Conservation (phyloP, 2,329 filamentous ascomycete species). For the Ophiosphaerella herpotricha region DNA sequence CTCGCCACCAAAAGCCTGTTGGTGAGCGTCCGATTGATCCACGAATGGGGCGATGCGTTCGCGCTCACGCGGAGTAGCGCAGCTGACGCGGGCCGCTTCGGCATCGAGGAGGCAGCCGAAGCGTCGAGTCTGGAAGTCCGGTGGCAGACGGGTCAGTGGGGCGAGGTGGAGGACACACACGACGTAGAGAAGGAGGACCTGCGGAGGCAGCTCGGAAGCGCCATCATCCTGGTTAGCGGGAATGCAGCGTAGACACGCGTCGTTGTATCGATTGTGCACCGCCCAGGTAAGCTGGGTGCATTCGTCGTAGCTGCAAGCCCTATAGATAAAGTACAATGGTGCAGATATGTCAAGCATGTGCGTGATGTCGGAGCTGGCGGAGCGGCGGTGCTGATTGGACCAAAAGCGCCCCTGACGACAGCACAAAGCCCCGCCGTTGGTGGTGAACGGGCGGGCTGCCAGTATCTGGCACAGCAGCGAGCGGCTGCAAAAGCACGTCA, state of each 20-base stretch:
- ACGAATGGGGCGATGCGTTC: conserved; percentile 84
- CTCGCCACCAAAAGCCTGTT: conserved; percentile 87
- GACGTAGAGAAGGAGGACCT: conserved; percentile 94
- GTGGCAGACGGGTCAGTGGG: conserved; percentile 91
- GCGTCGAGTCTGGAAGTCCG: conserved; percentile 82
- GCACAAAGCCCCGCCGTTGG: conserved; percentile 13
- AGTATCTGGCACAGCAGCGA: too few relatives aligned
- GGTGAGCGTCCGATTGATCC: conserved; percentile 73
- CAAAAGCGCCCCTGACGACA: conserved; percentile 16
- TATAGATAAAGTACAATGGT: not conserved
- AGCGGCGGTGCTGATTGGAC: conserved; percentile 9
- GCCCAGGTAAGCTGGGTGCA: not conserved
- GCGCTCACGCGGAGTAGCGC: conserved; percentile 53
- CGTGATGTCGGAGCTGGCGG: not conserved
- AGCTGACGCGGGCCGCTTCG: conserved; percentile 60
- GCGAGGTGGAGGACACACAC: conserved; percentile 96
- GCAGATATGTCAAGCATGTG: not conserved
- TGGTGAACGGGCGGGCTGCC: not conserved
- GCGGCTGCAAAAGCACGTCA: conserved; percentile 4
- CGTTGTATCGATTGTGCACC: not conserved
- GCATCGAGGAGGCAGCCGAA: conserved; percentile 79
- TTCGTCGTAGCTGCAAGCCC: not conserved
- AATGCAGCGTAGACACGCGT: conserved; percentile 11
- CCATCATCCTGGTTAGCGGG: conserved; percentile 73
- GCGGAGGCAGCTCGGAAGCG: conserved; percentile 83